Percentiles rank a stretch among this genome's conserved stretches.
Evolutionary conservation across 2,329 filamentous ascomycete genomes (phyloP).

Genomic region (Stachybotrys chartarum): DNA sequence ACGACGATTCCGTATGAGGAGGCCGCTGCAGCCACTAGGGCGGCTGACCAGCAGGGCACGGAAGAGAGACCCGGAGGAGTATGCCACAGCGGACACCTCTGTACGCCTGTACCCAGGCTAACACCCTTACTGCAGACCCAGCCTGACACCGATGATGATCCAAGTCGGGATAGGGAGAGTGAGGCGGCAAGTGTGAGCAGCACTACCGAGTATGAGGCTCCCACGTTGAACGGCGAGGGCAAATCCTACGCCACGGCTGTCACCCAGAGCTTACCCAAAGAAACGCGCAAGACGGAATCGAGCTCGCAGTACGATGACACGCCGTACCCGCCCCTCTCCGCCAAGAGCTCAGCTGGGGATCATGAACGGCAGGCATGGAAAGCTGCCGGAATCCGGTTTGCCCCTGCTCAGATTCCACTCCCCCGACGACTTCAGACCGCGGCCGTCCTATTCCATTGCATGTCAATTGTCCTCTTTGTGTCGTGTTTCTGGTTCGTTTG

Average conservation of each 20-base stretch:
- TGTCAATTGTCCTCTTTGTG: conserved; percentile 62
- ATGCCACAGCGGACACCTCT: background rate
- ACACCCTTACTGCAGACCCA: background rate
- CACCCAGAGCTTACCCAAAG: conserved; percentile 5
- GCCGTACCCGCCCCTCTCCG: conserved; percentile 20
- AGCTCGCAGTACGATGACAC: conserved; percentile 3
- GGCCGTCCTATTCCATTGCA: conserved; percentile 66
- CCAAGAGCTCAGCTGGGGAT: conserved; percentile 6
- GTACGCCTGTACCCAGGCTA: background rate
- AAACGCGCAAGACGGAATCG: conserved; percentile 1
- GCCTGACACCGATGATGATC: background rate
- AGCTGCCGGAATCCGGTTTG: conserved; percentile 65
- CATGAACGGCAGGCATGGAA: conserved; percentile 24
- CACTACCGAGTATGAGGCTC: background rate
- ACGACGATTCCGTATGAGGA: too few species aligned
- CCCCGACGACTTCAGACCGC: conserved; percentile 70
- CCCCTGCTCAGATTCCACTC: conserved; percentile 68
- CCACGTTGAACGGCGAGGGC: background rate
- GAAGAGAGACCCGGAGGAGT: background rate
- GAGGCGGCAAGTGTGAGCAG: background rate
- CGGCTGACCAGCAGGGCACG: too few species aligned
- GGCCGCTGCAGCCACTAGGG: too few species aligned
- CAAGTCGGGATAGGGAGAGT: background rate
- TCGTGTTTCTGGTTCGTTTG: conserved; percentile 86
- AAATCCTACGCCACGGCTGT: conserved; percentile 13